These are phyloP conservation scores for Coemansia sp. DNA, from an alignment of 192 early-diverging fungal species.

Conservation along the genomic window DNA sequence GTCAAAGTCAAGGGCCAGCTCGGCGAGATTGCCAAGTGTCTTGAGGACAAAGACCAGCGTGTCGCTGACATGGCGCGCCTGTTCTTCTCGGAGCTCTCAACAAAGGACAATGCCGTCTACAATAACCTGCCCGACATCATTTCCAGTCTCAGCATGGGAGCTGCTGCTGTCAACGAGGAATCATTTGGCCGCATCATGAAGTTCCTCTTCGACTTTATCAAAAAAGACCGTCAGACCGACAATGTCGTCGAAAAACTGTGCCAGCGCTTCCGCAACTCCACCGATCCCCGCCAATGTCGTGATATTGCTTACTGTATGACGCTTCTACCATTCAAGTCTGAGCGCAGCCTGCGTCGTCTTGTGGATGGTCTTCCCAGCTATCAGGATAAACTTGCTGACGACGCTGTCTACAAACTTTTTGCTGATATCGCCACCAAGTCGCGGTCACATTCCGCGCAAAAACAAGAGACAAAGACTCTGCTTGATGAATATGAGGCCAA, in stretches of 20 bases:
- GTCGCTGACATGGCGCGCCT: conserved; percentile 90
- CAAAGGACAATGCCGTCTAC: conserved; percentile 98
- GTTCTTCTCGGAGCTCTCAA: conserved; percentile 94
- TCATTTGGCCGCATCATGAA: conserved; percentile 89
- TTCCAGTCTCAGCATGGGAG: conserved; percentile 76
- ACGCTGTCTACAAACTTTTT: conserved; percentile 79
- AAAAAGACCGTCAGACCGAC: conserved; percentile 91
- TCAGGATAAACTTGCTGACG: conserved; percentile 89
- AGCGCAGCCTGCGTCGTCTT: conserved; percentile 82
- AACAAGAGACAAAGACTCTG: conserved; percentile 72
- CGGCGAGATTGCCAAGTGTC: conserved; percentile 97
- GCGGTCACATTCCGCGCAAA: conserved; percentile 52
- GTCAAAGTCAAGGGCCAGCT: conserved; percentile 99
- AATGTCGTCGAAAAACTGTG: conserved; percentile 97
- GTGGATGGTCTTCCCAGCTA: conserved; percentile 82
- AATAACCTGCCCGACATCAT: conserved; percentile 99
- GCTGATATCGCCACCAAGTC: conserved; percentile 86
- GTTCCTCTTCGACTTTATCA: conserved; percentile 94
- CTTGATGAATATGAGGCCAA: conserved; percentile 87
- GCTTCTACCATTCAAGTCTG: conserved; percentile 82
- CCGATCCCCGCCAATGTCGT: conserved; percentile 72
- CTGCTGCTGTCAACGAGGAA: conserved; percentile 73
- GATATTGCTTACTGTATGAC: conserved; percentile 94
- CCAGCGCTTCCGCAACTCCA: conserved; percentile 83
- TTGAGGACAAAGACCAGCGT: conserved; percentile 82